Evolutionary conservation across 2,329 filamentous ascomycete species (phyloP).

Genomic region (Venturiaceae sp.): DNA sequence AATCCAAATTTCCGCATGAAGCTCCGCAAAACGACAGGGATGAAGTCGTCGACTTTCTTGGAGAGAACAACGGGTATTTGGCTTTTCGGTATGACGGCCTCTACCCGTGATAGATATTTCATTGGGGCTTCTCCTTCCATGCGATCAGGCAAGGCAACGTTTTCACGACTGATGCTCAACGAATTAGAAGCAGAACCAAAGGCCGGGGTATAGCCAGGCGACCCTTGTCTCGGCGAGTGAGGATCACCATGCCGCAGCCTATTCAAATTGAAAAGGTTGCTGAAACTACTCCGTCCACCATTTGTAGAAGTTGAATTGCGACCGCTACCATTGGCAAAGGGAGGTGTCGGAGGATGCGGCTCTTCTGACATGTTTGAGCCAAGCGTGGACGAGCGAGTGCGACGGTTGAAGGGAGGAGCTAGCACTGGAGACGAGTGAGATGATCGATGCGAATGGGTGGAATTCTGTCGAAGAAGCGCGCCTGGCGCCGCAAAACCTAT

Average conservation of each 20-base stretch:
- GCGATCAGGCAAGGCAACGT: conserved; percentile 61
- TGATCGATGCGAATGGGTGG: conserved; percentile 58
- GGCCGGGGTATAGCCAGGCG: conserved; percentile 52
- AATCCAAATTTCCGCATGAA: conserved; percentile 95
- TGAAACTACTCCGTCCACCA: conserved; percentile 81
- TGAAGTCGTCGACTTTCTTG: conserved; percentile 79
- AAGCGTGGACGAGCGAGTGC: conserved; percentile 81
- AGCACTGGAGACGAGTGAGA: conserved; percentile 43
- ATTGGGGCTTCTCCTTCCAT: conserved; percentile 84
- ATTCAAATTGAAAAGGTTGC: conserved; percentile 71
- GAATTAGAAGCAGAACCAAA: conserved; percentile 77
- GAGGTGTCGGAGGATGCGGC: conserved; percentile 56
- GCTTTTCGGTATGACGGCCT: conserved; percentile 70
- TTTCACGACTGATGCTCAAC: conserved; percentile 64
- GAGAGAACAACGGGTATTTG: conserved; percentile 78
- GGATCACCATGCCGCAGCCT: conserved; percentile 76
- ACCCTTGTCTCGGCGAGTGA: conserved; percentile 54
- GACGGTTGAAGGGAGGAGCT: conserved; percentile 51
- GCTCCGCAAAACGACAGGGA: conserved; percentile 72
- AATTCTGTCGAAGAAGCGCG: conserved; percentile 49
- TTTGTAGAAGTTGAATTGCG: conserved; percentile 70
- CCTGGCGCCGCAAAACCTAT: conserved; percentile 37
- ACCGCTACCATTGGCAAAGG: conserved; percentile 32
- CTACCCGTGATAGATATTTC: conserved; percentile 75
- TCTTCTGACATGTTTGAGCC: conserved; percentile 72